A percentile compares a stretch with the other conserved stretches of the same genome.
Evolutionary conservation across 495 filamentous ascomycete genomes (phyloP).

Genomic region (Aspergillus wentii): DNA sequence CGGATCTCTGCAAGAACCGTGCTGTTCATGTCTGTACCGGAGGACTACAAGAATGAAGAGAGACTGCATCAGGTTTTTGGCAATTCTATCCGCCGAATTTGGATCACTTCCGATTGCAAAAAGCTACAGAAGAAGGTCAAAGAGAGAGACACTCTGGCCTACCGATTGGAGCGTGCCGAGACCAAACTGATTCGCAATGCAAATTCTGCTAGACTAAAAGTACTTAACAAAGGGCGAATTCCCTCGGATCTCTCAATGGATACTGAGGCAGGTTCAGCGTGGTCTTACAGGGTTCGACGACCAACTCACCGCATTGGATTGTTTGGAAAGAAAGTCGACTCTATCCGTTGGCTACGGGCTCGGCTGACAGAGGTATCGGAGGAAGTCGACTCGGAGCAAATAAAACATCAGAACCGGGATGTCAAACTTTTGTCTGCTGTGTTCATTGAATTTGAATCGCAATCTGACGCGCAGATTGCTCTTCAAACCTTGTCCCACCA

Average conservation of each 20-base stretch:
- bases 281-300: conserved; percentile 42
- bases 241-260: too few species aligned
- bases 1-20: conserved; percentile 66
- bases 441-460: conserved; percentile 80
- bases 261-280: conserved; percentile 33
- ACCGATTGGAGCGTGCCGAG: conserved; percentile 62
- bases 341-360: conserved; percentile 77
- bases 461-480: conserved; percentile 75
- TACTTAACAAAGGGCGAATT: conserved; percentile 24
- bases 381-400: conserved; percentile 61
- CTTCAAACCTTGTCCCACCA: conserved; percentile 78
- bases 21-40: conserved; percentile 63
- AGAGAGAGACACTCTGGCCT: conserved; percentile 53
- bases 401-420: conserved; percentile 40
- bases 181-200: conserved; percentile 58
- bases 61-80: conserved; percentile 57
- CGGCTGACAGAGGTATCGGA: conserved; percentile 68
- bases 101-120: conserved; percentile 56
- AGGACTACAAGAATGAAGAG: conserved; percentile 50
- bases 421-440: conserved; percentile 57
- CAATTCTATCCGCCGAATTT: conserved; percentile 53
- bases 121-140: conserved; percentile 52
- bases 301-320: conserved; percentile 51
- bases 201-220: conserved; percentile 48
- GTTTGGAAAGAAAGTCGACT: conserved; percentile 71